A percentile compares a stretch with the other conserved stretches of the same genome.
These are phyloP conservation scores for Penicillium psychrosexuale DNA, from an alignment of 2,329 filamentous ascomycete species.

Conservation along the genomic window DNA sequence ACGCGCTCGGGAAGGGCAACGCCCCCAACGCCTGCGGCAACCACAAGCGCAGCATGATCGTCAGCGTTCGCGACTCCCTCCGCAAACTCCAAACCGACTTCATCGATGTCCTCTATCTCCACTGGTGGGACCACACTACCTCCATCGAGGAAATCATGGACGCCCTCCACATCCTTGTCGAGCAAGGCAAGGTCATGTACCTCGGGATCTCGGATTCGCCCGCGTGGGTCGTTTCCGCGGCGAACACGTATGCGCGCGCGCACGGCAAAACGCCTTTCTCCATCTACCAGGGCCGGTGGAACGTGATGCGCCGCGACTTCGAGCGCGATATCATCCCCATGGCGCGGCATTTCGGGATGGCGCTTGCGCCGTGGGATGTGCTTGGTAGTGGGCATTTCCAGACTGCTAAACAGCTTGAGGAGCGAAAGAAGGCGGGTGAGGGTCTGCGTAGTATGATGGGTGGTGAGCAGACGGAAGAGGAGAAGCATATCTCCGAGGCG, in stretches of 20 bases:
- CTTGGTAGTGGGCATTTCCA: conserved; percentile 55
- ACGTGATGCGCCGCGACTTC: conserved; percentile 39
- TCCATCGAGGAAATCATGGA: conserved; percentile 31
- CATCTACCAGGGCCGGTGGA: conserved; percentile 43
- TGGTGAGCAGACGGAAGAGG: conserved; percentile 46
- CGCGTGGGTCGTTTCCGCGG: conserved; percentile 41
- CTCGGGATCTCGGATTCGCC: conserved; percentile 43
- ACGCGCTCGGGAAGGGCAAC: conserved; percentile 36
- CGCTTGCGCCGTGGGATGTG: conserved; percentile 58
- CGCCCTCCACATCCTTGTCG: conserved; percentile 37
- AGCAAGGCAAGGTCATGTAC: conserved; percentile 43
- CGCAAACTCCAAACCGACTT: conserved; percentile 52
- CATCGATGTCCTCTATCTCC: conserved; percentile 54
- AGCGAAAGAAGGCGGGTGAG: conserved; percentile 44
- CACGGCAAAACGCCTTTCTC: conserved; percentile 42
- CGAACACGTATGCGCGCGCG: conserved; percentile 40
- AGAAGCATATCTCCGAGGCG: conserved; percentile 53
- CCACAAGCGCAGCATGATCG: conserved; percentile 39
- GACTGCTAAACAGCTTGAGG: conserved; percentile 47
- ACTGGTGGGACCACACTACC: conserved; percentile 50
- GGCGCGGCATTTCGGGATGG: conserved; percentile 44
- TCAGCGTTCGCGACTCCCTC: conserved; percentile 45
- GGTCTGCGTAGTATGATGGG: conserved; percentile 32
- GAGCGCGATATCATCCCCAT: conserved; percentile 45
- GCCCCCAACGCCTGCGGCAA: conserved; percentile 47